These are phyloP conservation scores for Sanghuangporus weigelae DNA, from an alignment of 1,284 basidiomycete genomes.

Conservation along the genomic window DNA sequence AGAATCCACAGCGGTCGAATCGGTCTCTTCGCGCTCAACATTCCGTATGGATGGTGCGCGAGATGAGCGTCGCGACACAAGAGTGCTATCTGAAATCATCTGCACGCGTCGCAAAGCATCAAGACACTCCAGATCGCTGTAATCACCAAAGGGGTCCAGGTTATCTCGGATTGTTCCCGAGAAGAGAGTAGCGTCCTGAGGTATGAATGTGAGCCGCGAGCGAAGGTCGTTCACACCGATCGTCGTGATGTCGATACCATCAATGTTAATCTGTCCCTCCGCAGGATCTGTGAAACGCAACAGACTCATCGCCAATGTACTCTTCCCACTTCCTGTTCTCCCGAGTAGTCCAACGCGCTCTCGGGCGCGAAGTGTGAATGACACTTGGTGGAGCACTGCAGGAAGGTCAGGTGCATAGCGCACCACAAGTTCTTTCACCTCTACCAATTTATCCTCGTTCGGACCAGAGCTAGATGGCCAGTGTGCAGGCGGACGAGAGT, in stretches of 20 bases:
- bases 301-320: conserved; percentile 80
- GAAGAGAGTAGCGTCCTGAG: conserved; percentile 66
- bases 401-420: conserved; percentile 85
- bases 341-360: conserved; percentile 73
- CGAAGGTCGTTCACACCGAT: conserved; percentile 86
- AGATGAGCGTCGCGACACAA: conserved; percentile 43
- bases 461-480: conserved; percentile 71
- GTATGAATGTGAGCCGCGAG: conserved; percentile 45
- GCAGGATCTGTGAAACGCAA: conserved; percentile 86
- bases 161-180: conserved; percentile 84
- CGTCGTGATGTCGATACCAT: conserved; percentile 84
- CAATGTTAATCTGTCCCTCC: conserved; percentile 74
- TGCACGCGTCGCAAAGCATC: conserved; percentile 64
- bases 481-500: conserved; percentile 69
- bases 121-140: conserved; percentile 73
- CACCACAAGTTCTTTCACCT: conserved; percentile 53
- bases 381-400: conserved; percentile 72
- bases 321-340: conserved; percentile 54
- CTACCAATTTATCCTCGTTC: conserved; percentile 23
- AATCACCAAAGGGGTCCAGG: conserved; percentile 81
- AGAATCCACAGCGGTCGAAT: conserved; percentile 27
- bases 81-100: conserved; percentile 47
- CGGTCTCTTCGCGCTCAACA: conserved; percentile 30
- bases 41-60: conserved; percentile 40
- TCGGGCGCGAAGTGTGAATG: conserved; percentile 55